Base-by-base conservation (phyloP, 2,329 filamentous ascomycete species). In the Laburnicola sp. region DNA sequence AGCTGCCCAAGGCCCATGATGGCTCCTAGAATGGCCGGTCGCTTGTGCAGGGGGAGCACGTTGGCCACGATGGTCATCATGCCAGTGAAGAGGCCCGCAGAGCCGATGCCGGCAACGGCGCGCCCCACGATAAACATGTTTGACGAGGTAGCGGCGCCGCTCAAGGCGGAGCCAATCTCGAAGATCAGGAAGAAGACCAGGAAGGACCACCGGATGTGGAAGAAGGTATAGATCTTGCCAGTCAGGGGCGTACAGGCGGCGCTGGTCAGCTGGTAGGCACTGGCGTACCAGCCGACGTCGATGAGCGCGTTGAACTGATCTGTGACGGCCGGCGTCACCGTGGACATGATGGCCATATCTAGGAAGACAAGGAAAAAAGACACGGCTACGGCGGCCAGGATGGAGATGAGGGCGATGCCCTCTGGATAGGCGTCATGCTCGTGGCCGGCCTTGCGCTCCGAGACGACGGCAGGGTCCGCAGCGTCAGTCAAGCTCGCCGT, bases 141-240 rank as follows among this genome's bases (percentile, higher is more conserved):
- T 59, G 37, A 51, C 43, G 37, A 50, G 21, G 43, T 47, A 37
- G 49, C 34, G 27, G 38, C 16, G 16, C 51, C 51, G 30, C 51
- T 50, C 27, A 54, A 48, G 10, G 44, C 39, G 25, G 52, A 54
- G 11, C 52, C 52, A 27, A 51, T 42, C 43, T 51, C 44, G 28
- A 54, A 54, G 34, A 54, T 51, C 16, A 38, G 34, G 25, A 54
- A 48, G 28, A 59, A 44, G 6, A 56, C 35, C 23, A 74, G 49
- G 52, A 72, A 75, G 26, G 62, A 58, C 21, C 54, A 63, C 57
- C 75, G 75, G 8, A 70, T 62, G 5, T 66, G 59, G 54, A 73
- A 75, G 59, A 73, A 78, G 30, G 73, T 78, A 63, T 77, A 80
- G 3, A 76, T 39, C 36, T 39, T 39, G 36, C 6, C 36, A 39